A percentile compares a stretch with the other conserved stretches of the same genome.
phyloP scores from a whole-genome alignment of 108 stramenopile genomes.

The Fistulifera pelliculosa region DNA sequence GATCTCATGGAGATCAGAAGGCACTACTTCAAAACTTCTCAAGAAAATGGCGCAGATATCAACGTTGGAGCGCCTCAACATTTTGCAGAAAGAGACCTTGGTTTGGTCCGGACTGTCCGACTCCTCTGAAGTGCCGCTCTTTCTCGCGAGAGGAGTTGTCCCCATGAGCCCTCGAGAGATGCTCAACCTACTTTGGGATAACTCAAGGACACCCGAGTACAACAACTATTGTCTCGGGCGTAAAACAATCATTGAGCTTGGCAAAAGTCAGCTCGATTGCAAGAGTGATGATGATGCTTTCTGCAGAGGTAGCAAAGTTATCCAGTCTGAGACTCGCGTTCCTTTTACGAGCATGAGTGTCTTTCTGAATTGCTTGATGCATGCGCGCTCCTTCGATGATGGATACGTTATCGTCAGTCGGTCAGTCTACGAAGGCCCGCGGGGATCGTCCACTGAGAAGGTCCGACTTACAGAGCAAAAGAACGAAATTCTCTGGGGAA shows the following conservation, averaged over 20 bases:
- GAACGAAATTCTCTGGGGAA: slow-evolving; percentile 39
- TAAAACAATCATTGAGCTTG: slow-evolving; percentile 11
- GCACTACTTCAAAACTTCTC: slow-evolving; percentile 18
- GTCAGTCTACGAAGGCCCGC: slow-evolving; percentile 20
- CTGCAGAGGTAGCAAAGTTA: slow-evolving; percentile 22
- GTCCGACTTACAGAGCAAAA: slow-evolving; percentile 8
- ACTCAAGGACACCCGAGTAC: slow-evolving; percentile 35
- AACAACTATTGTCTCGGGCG: slow-evolving; percentile 36
- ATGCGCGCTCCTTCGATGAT: slow-evolving; percentile 23
- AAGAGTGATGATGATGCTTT: slow-evolving; percentile 1
- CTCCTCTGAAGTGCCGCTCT: slow-evolving; percentile 21
- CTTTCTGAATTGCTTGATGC: slow-evolving; percentile 34
- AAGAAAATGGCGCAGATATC: slow-evolving; percentile 9
- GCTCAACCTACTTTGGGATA: slow-evolving; percentile 37
- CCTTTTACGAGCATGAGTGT: slow-evolving; percentile 38
- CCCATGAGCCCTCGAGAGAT: slow-evolving; percentile 22
- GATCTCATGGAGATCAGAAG: slow-evolving; percentile 37
- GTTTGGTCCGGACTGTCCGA: slow-evolving; percentile 27
- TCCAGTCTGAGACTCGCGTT: slow-evolving; percentile 41
- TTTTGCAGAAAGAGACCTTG: slow-evolving; percentile 17
- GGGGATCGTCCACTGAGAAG: slow-evolving; percentile 7
- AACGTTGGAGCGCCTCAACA: slow-evolving; percentile 13
- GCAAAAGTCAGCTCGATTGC: neutral
- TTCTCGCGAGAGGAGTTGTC: slow-evolving; percentile 37
- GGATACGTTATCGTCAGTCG: slow-evolving; percentile 41